Percentiles rank a stretch among this genome's conserved stretches.
These are phyloP conservation scores for Pichia eremophila DNA, from an alignment of 805 yeast genomes.

Conservation along the genomic window DNA sequence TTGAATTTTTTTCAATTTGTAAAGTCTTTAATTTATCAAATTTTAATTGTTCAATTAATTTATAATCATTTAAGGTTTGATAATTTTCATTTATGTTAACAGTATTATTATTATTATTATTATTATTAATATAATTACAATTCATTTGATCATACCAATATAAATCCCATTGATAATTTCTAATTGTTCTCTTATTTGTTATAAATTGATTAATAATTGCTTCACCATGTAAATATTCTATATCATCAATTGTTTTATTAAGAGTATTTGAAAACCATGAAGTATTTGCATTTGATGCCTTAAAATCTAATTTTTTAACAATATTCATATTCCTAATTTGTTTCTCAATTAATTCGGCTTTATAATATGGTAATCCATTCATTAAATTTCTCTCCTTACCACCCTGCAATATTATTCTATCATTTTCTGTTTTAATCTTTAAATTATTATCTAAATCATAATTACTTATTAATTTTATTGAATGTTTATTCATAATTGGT, in stretches of 20 bases:
- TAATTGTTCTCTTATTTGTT: slow-evolving; percentile 31
- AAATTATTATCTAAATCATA: slow-evolving; percentile 7
- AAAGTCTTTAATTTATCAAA: slow-evolving; percentile 1
- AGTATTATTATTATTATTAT: not conserved
- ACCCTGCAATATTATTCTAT: not conserved
- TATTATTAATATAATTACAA: slow-evolving; percentile 13
- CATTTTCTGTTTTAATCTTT: not conserved
- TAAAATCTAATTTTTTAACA: slow-evolving; percentile 20
- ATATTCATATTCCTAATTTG: slow-evolving; percentile 17
- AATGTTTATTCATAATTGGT: slow-evolving; percentile 16
- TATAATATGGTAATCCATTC: slow-evolving; percentile 38
- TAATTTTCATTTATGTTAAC: not conserved
- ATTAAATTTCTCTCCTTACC: slow-evolving; percentile 16
- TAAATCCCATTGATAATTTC: slow-evolving; percentile 39
- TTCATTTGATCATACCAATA: slow-evolving; percentile 40
- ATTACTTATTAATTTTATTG: slow-evolving; percentile 4
- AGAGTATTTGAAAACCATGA: slow-evolving; percentile 20
- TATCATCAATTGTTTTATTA: slow-evolving; percentile 32
- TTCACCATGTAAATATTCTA: slow-evolving; percentile 41
- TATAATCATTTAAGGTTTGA: not conserved
- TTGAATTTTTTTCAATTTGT: not conserved
- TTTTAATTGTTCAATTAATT: not conserved
- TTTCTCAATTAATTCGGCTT: slow-evolving; percentile 19
- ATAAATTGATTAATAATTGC: slow-evolving; percentile 37
- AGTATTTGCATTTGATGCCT: slow-evolving; percentile 20